Percentiles rank a stretch among this genome's conserved stretches.
phyloP scores from a whole-genome alignment of 257 asterid genomes.

The Apocynum venetum region DNA sequence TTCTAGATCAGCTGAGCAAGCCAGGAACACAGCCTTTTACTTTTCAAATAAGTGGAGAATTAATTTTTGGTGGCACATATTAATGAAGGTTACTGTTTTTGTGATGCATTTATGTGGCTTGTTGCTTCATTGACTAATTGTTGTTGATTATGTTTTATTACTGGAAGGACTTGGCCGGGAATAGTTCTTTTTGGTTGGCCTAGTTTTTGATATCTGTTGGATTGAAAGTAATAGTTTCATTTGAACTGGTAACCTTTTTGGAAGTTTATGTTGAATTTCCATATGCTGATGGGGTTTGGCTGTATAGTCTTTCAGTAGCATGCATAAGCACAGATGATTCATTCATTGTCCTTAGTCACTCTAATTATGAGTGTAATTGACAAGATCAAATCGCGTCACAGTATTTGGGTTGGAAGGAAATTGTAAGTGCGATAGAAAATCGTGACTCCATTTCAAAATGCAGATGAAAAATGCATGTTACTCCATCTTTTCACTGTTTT shows the following conservation, averaged over 20 bases:
- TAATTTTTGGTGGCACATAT: neutral
- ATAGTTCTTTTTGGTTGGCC: neutral
- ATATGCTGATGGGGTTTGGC: slow-evolving; percentile 1
- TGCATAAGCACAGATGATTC: slow-evolving; percentile 5
- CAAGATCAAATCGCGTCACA: neutral
- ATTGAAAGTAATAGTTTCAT: slow-evolving; percentile 5
- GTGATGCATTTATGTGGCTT: slow-evolving; percentile 8
- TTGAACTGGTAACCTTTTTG: slow-evolving; percentile 24
- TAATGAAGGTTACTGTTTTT: neutral
- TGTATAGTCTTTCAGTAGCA: neutral
- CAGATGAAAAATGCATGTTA: slow-evolving; percentile 5
- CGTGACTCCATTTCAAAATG: neutral
- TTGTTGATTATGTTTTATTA: neutral
- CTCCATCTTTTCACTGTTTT: neutral
- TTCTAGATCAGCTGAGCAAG: neutral
- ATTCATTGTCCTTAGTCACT: neutral
- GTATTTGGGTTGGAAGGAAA: slow-evolving; percentile 3
- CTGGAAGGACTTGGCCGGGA: neutral
- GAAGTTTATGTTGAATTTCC: slow-evolving; percentile 14
- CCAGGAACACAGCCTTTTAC: neutral
- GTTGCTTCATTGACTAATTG: slow-evolving; percentile 1
- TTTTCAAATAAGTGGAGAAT: neutral
- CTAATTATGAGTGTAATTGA: neutral
- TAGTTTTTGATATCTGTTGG: slow-evolving; percentile 11
- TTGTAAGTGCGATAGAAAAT: neutral